Conservation (phyloP, 805 yeast genomes). For the Yamadazyma nakazawae region DNA sequence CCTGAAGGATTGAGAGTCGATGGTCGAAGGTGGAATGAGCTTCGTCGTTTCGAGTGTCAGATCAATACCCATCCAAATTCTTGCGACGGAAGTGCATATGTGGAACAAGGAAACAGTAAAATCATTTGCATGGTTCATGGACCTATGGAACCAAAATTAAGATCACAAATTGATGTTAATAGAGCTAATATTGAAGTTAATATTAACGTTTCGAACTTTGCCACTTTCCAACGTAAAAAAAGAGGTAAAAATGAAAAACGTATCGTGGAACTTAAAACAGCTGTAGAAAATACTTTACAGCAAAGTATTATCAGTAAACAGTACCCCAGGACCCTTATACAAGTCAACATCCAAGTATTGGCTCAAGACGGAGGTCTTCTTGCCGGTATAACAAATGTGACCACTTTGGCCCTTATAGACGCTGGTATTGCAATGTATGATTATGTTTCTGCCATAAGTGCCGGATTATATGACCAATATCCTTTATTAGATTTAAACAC, state of each 20-base stretch:
- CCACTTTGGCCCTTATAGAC: constrained; percentile 85
- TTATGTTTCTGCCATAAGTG: constrained; percentile 74
- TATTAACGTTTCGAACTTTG: constrained; percentile 75
- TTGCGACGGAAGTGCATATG: constrained; percentile 88
- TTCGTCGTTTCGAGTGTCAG: constrained; percentile 74
- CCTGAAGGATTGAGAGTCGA: constrained; percentile 93
- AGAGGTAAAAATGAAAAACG: constrained; percentile 66
- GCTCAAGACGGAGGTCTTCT: constrained; percentile 89
- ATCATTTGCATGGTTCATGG: constrained; percentile 84
- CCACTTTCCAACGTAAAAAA: constrained; percentile 72
- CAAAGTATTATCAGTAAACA: constrained; percentile 70
- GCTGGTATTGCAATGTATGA: constrained; percentile 96
- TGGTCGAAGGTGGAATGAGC: constrained; percentile 94
- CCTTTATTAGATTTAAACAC: constrained; percentile 81
- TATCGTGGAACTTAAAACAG: constrained; percentile 61
- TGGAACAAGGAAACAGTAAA: constrained; percentile 90
- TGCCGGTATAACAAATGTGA: constrained; percentile 77
- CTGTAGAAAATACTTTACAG: constrained; percentile 65
- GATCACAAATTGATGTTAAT: constrained; percentile 49
- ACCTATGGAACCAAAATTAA: constrained; percentile 75
- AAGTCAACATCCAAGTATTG: constrained; percentile 69
- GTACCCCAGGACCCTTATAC: constrained; percentile 82
- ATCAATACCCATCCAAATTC: constrained; percentile 86
- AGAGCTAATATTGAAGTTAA: constrained; percentile 60
- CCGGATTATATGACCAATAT: constrained; percentile 72